These are phyloP conservation scores for Coemansia sp. DNA, from an alignment of 192 early-diverging fungal genomes.

Conservation along the genomic window DNA sequence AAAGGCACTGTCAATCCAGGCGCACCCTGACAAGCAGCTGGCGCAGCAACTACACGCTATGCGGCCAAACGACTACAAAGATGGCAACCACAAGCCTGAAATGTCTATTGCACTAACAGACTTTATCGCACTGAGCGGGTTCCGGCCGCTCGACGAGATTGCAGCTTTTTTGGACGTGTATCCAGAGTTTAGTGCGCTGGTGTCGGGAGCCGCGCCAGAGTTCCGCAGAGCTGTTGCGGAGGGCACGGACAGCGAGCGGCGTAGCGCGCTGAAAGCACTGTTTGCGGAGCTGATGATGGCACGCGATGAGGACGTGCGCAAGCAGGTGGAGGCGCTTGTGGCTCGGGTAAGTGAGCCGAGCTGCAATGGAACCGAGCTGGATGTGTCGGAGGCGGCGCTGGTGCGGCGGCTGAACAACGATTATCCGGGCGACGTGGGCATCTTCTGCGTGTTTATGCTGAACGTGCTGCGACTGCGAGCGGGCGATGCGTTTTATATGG, in stretches of 20 bases:
- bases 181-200: slow-evolving; percentile 76
- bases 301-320: slow-evolving; percentile 46
- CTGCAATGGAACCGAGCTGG: not conserved
- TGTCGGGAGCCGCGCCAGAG: slow-evolving; percentile 55
- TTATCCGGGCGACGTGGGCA: slow-evolving; percentile 90
- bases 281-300: slow-evolving; percentile 66
- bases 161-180: slow-evolving; percentile 59
- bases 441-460: slow-evolving; percentile 84
- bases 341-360: slow-evolving; percentile 33
- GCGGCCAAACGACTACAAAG: slow-evolving; percentile 88
- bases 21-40: slow-evolving; percentile 93
- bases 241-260: slow-evolving; percentile 22
- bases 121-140: slow-evolving; percentile 94
- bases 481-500: slow-evolving; percentile 92
- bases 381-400: slow-evolving; percentile 58
- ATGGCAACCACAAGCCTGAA: slow-evolving; percentile 92
- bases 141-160: slow-evolving; percentile 83
- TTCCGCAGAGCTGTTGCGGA: slow-evolving; percentile 24
- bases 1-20: slow-evolving; percentile 95
- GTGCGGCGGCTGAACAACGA: slow-evolving; percentile 72
- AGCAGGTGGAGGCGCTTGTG: slow-evolving; percentile 60
- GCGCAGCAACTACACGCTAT: slow-evolving; percentile 69
- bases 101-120: slow-evolving; percentile 96
- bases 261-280: slow-evolving; percentile 53
- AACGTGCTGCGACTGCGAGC: slow-evolving; percentile 80